Evolutionary conservation across 2,329 filamentous ascomycete species (phyloP), one percentile per base, ranked within the genome.

Genomic region (Arachnomyces sp.): DNA sequence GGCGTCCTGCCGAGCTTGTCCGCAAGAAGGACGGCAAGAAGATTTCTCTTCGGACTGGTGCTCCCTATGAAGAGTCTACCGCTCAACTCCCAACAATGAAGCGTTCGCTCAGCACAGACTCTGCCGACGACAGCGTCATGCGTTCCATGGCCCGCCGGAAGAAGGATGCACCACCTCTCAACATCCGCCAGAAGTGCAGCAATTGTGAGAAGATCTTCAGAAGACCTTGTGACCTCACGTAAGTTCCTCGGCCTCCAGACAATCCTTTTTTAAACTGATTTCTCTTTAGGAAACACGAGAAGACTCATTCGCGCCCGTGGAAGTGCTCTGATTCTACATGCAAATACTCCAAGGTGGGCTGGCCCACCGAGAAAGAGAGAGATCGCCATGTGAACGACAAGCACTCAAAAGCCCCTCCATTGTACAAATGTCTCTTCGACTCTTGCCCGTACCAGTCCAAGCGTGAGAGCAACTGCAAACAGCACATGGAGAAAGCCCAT

Each of bases 401-500:
- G 69, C 92, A 98, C 68, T 89, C 86, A 13, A 68, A 77, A 39
- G 74, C 80, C 28, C 89, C 92, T 3, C 73, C 80, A 32, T 80
- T 93, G 69, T 95, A 80, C 64, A 80, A 86, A 67, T 98, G 92
- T 67, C 67, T 80, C 35, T 96, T 77, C 66, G 74, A 80, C 52
- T 83, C 83, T 16, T 96, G 92, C 73, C 80, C 85, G 1, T 96
- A 96, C 70, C 84, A 87, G 57, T 95, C 89, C 8, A 96, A 96
- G 73, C 83, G 89, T 44, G 85, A 95, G 68, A 92, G 85, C 47
- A 96, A 96, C 65, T 93, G 87, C 76, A 95, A 95, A 62, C 90
- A 95, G 65, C 89, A 96, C 67, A 95, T 95, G 89, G 90, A 96
- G 70, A 95, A 95, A 66, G 84, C 86, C 1, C 89, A 96, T 56